Evolutionary conservation across 2,329 filamentous ascomycete genomes (phyloP), one percentile per base, ranked within the genome.

Genomic region (Penicillium janthinellum): DNA sequence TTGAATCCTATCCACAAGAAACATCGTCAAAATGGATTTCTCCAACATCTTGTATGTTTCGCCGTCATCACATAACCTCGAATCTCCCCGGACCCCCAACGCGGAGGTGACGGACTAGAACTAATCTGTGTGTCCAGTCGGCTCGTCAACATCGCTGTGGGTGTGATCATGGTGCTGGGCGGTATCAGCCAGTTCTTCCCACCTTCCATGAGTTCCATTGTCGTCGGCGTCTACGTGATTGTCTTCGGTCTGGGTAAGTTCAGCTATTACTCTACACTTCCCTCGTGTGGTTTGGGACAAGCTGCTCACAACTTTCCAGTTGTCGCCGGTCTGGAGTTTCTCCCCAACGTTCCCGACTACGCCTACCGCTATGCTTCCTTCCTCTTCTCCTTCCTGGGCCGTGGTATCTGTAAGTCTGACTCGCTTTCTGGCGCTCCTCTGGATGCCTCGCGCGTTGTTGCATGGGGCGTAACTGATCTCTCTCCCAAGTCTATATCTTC

Each of bases 361-460:
- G 84, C 96, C 56, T 90, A 92, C 59, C 89, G 92, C 80, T 96
- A 98, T 82, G 94, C 92, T 56, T 96, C 92, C 11, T 99, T 99
- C 83, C 88, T 98, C 79, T 98, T 98, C 83, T 96, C 91, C 59
- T 98, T 99, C 84, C 81, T 98, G 69, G 95, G 95, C 63, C 92
- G 95, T 74, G 95, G 95, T 79, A 84, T 92, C 76, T 98, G 93
- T 96, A 87, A 80, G 92, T 88, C 34, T 34, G 25, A 22, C 22
- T 38, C 42, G 17, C n/a, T 15, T 20, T 0, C 3, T 17, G 1
- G 22, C 10, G 5, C 12, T 8, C 15, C 14, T 14, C 34, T 17
- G 2, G 5, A 35, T 20, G 47, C 31, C 4, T 12, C n/a, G 47
- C 31, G 28, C 31, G 20, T 49, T 35, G n/a, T 22, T 35, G n/a